Evolutionary conservation across 805 yeast genomes (phyloP).

Genomic region (Jamesozyma spencerorum): DNA sequence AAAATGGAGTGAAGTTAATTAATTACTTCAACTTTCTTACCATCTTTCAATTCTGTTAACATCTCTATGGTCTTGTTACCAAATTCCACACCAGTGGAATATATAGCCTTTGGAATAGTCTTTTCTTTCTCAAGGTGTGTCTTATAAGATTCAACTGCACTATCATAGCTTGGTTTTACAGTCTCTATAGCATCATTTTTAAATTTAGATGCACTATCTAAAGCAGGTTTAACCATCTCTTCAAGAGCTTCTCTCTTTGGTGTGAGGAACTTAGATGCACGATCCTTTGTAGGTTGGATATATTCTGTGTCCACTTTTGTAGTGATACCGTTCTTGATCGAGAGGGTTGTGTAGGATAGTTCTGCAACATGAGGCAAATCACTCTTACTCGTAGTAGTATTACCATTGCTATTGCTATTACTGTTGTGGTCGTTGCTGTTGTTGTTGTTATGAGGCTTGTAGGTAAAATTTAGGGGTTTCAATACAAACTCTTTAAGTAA

Average conservation of each 20-base stretch:
- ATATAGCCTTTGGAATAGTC: conserved; percentile 27
- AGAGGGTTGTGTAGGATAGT: conserved; percentile 22
- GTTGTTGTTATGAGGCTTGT: not conserved
- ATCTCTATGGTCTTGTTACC: conserved; percentile 24
- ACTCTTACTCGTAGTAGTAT: conserved; percentile 2
- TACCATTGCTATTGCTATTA: no score
- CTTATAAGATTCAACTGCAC: conserved; percentile 20
- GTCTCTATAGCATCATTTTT: conserved; percentile 4
- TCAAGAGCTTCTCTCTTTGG: conserved; percentile 9
- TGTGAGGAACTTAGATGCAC: conserved; percentile 18
- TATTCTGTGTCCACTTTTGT: conserved; percentile 16
- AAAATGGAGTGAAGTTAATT: no score
- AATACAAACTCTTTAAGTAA: conserved; percentile 21
- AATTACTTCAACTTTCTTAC: not conserved
- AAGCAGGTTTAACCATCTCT: conserved; percentile 10
- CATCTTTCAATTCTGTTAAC: conserved; percentile 5
- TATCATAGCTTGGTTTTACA: conserved; percentile 12
- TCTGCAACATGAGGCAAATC: conserved; percentile 23
- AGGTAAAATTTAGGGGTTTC: conserved; percentile 19
- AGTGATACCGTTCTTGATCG: conserved; percentile 20
- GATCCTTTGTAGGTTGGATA: conserved; percentile 18
- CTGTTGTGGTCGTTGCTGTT: no score
- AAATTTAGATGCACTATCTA: conserved; percentile 13
- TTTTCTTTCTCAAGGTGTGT: conserved; percentile 6
- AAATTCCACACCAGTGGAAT: conserved; percentile 26